Percentiles rank a stretch among this genome's conserved stretches.
Evolutionary conservation across 306 rosid genomes (phyloP).

Genomic region (Pueraria montana): DNA sequence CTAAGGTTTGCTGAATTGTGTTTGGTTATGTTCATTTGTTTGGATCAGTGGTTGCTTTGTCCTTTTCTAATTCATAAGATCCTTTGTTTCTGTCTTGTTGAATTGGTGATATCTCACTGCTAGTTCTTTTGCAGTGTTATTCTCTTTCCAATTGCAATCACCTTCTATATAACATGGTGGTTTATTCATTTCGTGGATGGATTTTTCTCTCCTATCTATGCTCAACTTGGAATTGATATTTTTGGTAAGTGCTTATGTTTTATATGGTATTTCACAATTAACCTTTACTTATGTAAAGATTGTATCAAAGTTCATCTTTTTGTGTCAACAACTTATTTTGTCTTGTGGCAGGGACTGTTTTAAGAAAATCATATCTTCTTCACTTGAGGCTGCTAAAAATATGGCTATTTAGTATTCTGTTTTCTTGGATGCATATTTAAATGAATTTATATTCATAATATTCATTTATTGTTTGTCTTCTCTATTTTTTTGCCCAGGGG

Average conservation of each 20-base stretch:
- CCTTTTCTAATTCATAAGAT: slow-evolving; percentile 1
- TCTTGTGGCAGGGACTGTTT: no score
- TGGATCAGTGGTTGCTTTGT: slow-evolving; percentile 1
- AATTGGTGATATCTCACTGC: slow-evolving; percentile 38
- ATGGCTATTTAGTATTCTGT: no score
- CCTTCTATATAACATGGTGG: slow-evolving; percentile 96
- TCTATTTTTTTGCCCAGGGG: no score
- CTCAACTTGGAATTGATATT: slow-evolving; percentile 84
- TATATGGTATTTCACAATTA: not conserved
- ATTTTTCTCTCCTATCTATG: slow-evolving; percentile 91
- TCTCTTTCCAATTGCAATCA: slow-evolving; percentile 87
- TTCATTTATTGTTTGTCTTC: no score
- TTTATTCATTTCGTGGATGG: slow-evolving; percentile 95
- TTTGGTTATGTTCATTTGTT: not conserved
- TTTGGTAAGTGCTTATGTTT: slow-evolving; percentile 69
- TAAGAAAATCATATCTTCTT: no score
- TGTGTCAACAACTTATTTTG: no score
- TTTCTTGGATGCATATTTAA: no score
- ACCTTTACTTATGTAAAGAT: no score
- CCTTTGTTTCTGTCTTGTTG: slow-evolving; percentile 7
- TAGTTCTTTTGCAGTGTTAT: slow-evolving; percentile 81
- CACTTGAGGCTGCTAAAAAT: no score
- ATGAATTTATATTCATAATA: no score
- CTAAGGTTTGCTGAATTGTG: not conserved
- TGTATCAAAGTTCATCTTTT: no score